phyloP scores from a whole-genome alignment of 1,284 basidiomycete genomes.

The Irpex sp. region DNA sequence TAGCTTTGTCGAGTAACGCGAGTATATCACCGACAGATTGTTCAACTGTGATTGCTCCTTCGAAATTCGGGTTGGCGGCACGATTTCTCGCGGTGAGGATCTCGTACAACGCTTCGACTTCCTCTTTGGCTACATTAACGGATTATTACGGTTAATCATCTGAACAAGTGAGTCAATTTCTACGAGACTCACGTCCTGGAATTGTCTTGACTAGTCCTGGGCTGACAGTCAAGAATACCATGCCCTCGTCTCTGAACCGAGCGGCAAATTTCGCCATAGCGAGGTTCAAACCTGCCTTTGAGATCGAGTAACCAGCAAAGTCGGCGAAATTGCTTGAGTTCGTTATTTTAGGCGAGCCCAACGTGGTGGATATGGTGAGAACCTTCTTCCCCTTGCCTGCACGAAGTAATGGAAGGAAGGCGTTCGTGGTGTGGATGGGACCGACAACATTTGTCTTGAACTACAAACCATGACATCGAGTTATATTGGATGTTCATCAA shows the following conservation, averaged over 20 bases:
- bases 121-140: neutral
- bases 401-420: slow-evolving; percentile 34
- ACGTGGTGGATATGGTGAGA: slow-evolving; percentile 16
- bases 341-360: slow-evolving; percentile 26
- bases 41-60: neutral
- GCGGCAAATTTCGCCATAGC: slow-evolving; percentile 35
- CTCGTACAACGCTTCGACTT: neutral
- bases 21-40: neutral
- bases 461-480: slow-evolving; percentile 7
- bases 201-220: slow-evolving; percentile 33
- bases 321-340: slow-evolving; percentile 11
- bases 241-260: slow-evolving; percentile 29
- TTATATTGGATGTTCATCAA: neutral
- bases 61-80: neutral
- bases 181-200: neutral
- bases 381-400: slow-evolving; percentile 18
- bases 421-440: slow-evolving; percentile 31
- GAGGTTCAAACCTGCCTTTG: slow-evolving; percentile 36
- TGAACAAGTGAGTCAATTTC: neutral
- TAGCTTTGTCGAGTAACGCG: neutral
- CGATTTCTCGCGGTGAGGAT: slow-evolving; percentile 2
- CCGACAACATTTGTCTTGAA: slow-evolving; percentile 36
- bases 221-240: slow-evolving; percentile 31
- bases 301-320: slow-evolving; percentile 29
- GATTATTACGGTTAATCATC: neutral